These are phyloP conservation scores for Datura wrightii DNA, from an alignment of 257 asterid genomes.

Conservation along the genomic window DNA sequence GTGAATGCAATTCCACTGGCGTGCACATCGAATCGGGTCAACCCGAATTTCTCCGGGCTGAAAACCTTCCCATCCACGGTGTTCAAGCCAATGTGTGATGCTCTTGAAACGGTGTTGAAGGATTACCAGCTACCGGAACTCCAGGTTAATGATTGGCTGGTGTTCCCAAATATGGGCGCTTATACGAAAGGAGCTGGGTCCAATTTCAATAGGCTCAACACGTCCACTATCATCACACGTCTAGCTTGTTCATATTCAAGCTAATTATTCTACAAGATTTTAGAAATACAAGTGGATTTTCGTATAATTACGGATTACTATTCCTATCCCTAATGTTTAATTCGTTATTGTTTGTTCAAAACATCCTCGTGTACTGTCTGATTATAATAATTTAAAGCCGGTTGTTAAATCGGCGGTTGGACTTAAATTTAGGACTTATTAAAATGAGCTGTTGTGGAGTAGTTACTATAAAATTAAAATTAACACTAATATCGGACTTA, in stretches of 20 bases:
- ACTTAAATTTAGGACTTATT: too few species aligned
- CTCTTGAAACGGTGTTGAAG: slow-evolving; percentile 14
- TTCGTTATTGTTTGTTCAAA: too few species aligned
- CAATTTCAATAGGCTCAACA: slow-evolving; percentile 15
- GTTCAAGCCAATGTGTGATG: slow-evolving; percentile 22
- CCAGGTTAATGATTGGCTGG: neutral
- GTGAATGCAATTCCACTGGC: neutral
- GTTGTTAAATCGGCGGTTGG: too few species aligned
- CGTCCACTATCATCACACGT: neutral
- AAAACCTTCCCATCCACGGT: neutral
- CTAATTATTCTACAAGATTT: too few species aligned
- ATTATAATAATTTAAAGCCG: too few species aligned
- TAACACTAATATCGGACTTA: too few species aligned
- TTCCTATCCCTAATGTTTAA: too few species aligned
- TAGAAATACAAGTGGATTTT: too few species aligned
- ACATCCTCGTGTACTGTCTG: too few species aligned
- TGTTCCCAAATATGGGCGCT: slow-evolving; percentile 26
- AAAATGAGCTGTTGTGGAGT: too few species aligned
- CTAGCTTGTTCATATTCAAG: slow-evolving; percentile 6
- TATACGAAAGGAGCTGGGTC: neutral
- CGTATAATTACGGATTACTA: too few species aligned
- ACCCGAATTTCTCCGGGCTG: neutral
- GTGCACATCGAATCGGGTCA: neutral
- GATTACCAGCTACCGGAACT: slow-evolving; percentile 25
- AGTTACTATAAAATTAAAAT: too few species aligned